Conservation (phyloP, 495 filamentous ascomycete species). For the Podospora pseudocomata region DNA sequence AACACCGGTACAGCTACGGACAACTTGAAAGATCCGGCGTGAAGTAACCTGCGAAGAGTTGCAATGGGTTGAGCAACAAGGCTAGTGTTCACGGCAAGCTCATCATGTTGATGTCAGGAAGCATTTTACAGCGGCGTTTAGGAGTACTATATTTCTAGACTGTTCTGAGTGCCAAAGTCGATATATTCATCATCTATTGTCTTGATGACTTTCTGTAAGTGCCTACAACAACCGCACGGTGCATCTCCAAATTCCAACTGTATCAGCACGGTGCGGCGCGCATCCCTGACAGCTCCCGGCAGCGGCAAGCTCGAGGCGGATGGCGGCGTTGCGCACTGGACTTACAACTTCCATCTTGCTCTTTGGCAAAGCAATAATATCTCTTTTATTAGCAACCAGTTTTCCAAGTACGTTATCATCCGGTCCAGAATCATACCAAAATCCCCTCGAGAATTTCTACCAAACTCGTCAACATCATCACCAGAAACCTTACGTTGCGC, state of each 20-base stretch:
- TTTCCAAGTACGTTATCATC: not conserved
- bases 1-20: conserved; percentile 62
- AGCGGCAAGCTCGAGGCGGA: not conserved
- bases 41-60: not conserved
- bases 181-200: too few species aligned
- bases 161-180: too few species aligned
- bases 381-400: not conserved
- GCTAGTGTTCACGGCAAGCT: too few species aligned
- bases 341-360: not conserved
- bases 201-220: not conserved
- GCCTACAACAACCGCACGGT: not conserved
- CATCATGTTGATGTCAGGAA: not conserved
- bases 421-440: not conserved
- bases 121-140: not conserved
- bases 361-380: not conserved
- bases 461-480: not conserved
- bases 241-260: not conserved
- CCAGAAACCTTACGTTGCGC: not conserved
- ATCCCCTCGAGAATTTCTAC: not conserved
- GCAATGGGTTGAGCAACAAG: too few species aligned
- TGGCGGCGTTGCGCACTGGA: not conserved
- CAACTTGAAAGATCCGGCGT: conserved; percentile 70
- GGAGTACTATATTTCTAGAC: not conserved
- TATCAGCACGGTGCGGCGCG: not conserved
- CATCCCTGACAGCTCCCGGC: not conserved